A percentile compares a stretch with the other conserved stretches of the same genome.
Evolutionary conservation across 2,329 filamentous ascomycete species (phyloP).

Genomic region (Fusarium nanum): DNA sequence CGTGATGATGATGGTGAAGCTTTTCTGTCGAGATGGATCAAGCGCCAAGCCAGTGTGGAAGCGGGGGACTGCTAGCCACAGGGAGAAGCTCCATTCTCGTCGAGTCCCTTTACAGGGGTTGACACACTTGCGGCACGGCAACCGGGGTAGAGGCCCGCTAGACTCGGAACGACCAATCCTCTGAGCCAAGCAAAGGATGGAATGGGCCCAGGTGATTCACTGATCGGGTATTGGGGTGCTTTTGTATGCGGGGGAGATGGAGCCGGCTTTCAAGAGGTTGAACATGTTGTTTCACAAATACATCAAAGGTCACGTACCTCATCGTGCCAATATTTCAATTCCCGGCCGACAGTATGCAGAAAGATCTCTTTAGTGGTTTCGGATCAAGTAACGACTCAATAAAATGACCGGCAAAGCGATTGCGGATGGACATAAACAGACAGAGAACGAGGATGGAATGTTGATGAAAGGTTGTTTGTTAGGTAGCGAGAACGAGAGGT

Average conservation of each 20-base stretch:
- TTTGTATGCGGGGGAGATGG: conserved; percentile 29
- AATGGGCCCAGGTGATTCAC: conserved; percentile 31
- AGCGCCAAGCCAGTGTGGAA: conserved; percentile 34
- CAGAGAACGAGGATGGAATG: conserved; percentile 1
- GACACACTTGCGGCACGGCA: conserved; percentile 34
- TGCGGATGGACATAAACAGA: background rate
- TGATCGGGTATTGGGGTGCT: conserved; percentile 23
- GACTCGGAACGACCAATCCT: conserved; percentile 17
- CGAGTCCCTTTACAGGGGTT: conserved; percentile 18
- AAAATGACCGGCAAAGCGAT: background rate
- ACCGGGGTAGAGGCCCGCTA: conserved; percentile 32
- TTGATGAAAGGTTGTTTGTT: conserved; percentile 9
- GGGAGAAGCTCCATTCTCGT: conserved; percentile 25
- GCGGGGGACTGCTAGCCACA: conserved; percentile 29
- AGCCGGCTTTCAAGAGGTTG: background rate
- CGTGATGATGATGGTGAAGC: too few species aligned
- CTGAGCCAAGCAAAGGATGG: conserved; percentile 25
- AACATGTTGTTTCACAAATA: background rate
- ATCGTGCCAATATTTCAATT: conserved; percentile 11
- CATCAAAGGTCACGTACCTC: conserved; percentile 30
- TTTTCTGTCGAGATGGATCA: background rate
- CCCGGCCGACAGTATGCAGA: background rate
- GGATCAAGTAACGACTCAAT: background rate
- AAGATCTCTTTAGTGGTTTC: background rate
- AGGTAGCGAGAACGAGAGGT: background rate